Evolutionary conservation across 768 basidiomycete genomes (phyloP), one percentile per base, ranked within the genome.

Genomic region (Leccinum variicolor): DNA sequence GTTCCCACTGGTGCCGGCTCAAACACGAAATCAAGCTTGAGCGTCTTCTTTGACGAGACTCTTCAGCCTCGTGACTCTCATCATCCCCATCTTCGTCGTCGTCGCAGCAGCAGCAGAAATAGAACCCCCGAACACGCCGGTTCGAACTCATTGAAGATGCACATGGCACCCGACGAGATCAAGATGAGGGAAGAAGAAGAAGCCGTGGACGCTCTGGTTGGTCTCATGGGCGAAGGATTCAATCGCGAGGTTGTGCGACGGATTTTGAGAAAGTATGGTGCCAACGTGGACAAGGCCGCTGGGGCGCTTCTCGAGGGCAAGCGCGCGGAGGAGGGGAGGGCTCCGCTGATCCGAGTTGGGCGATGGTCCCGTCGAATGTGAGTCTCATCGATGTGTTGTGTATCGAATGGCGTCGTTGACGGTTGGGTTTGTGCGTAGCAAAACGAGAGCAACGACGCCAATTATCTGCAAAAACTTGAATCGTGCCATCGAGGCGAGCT

Each of bases 401-500:
- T 14, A 23, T 19, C 17, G n/a, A 13, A 9, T 28, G 34, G 33
- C 13, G 19, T 26, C n/a, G 23, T 23, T 58, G 29, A 65, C 34
- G 34, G 9, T n/a, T 10, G 10, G 14, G 1, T 26, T 5, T 3
- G 19, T n/a, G 19, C 11, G 39, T 56, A 62, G 66, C 62, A 77
- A 77, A 73, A 68, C 53, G 70, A 69, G 56, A 66, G 59, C 55
- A 69, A 55, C 31, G 73, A 80, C 29, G 77, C 77, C 3, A 77
- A 78, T 25, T 85, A 87, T n/a, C 80, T 87, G 43, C 81, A 84
- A 50, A 78, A 76, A 28, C 34, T 73, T 90, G 70, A 84, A 81
- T 62, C 83, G 84, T 28, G 89, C 87, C 1, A 88, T 91, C 41
- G 81, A 86, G 70, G 87, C 84, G 6, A 89, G 87, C 67, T 73